Conservation (phyloP, 495 filamentous ascomycete species). For the Aspergillus mulundensis region DNA sequence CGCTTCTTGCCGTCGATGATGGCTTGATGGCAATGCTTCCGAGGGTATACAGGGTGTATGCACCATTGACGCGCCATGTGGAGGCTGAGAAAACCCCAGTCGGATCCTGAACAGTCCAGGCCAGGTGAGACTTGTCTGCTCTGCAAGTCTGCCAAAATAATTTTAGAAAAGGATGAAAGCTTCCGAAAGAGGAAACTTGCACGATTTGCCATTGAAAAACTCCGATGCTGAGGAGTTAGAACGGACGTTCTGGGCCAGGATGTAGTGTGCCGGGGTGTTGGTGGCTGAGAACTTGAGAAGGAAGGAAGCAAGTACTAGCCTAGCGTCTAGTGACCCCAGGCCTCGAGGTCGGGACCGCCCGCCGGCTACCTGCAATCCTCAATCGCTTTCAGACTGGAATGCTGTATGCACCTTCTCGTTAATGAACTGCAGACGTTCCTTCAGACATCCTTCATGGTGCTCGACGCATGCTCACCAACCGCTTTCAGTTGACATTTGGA, state of each 20-base stretch:
- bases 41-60: not conserved
- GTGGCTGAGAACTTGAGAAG: too few species aligned
- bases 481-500: not conserved
- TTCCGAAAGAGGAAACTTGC: too few species aligned
- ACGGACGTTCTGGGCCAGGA: too few species aligned
- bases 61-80: not conserved
- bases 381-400: not conserved
- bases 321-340: too few species aligned
- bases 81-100: conserved; percentile 1
- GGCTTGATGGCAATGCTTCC: not conserved
- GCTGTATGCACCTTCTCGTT: not conserved
- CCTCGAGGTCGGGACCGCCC: too few species aligned
- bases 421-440: too few species aligned
- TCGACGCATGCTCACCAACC: not conserved
- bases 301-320: too few species aligned
- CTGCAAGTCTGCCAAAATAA: not conserved
- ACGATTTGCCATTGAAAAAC: too few species aligned
- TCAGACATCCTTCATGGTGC: not conserved
- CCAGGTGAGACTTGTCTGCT: not conserved
- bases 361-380: too few species aligned
- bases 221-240: too few species aligned
- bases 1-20: not conserved
- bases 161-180: too few species aligned
- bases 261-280: too few species aligned
- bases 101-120: not conserved